phyloP scores from a whole-genome alignment of 2,329 filamentous ascomycete genomes.

The Magnaporthiopsis poae region DNA sequence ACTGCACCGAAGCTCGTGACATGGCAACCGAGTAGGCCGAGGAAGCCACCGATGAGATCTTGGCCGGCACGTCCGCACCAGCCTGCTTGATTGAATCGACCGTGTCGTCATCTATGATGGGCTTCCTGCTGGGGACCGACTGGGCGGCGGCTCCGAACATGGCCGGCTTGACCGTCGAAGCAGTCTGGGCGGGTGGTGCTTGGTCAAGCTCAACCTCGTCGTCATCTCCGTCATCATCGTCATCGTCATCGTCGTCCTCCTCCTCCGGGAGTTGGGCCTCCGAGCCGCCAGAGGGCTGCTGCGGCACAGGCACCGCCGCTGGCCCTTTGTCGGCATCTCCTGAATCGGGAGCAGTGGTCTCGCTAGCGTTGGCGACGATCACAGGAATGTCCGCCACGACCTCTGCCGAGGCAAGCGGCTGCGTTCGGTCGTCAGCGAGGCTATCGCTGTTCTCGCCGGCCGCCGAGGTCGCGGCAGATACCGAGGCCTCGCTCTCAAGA shows the following conservation, averaged over 20 bases:
- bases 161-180: slow-evolving; percentile 32
- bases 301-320: slow-evolving; percentile 9
- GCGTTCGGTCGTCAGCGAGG: slow-evolving; percentile 7
- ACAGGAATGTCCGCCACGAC: slow-evolving; percentile 1
- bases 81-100: slow-evolving; percentile 26
- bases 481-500: slow-evolving; percentile 1
- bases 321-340: slow-evolving; percentile 14
- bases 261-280: slow-evolving; percentile 14
- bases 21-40: slow-evolving; percentile 55
- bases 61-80: slow-evolving; percentile 19
- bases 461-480: neutral
- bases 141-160: slow-evolving; percentile 43
- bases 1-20: slow-evolving; percentile 56
- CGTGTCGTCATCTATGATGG: slow-evolving; percentile 40
- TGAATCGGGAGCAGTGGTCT: slow-evolving; percentile 1
- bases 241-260: neutral
- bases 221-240: slow-evolving; percentile 10
- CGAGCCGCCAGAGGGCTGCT: slow-evolving; percentile 13
- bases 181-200: slow-evolving; percentile 18
- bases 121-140: slow-evolving; percentile 35
- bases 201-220: slow-evolving; percentile 10
- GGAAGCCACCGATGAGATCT: slow-evolving; percentile 17
- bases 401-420: slow-evolving; percentile 14
- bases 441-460: neutral
- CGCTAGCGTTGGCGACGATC: slow-evolving; percentile 4